Conservation (phyloP, 257 asterid genomes). For the Oldenlandia corymbosa region DNA sequence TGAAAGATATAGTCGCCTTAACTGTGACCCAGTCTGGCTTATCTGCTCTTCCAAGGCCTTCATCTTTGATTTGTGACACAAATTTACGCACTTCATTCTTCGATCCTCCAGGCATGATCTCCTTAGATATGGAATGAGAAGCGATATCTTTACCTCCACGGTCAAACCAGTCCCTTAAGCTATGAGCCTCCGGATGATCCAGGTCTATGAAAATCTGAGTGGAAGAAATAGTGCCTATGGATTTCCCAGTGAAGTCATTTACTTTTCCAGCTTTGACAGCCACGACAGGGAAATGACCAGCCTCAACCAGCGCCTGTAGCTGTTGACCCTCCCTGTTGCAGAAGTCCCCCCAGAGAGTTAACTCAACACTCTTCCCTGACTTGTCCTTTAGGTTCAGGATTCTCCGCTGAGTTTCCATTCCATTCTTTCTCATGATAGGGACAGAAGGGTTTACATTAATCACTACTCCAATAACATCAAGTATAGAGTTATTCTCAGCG, state of each 20-base stretch:
- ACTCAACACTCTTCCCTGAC: slow-evolving; percentile 68
- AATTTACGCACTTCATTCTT: slow-evolving; percentile 68
- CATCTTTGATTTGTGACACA: slow-evolving; percentile 73
- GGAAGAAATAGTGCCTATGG: slow-evolving; percentile 74
- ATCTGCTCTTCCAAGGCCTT: slow-evolving; percentile 89
- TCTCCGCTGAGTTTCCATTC: slow-evolving; percentile 94
- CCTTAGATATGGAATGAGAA: slow-evolving; percentile 75
- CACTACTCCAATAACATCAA: slow-evolving; percentile 83
- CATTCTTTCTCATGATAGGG: slow-evolving; percentile 88
- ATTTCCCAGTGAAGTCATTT: slow-evolving; percentile 82
- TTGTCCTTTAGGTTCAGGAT: slow-evolving; percentile 76
- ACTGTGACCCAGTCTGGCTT: slow-evolving; percentile 93
- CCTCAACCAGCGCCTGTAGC: slow-evolving; percentile 57
- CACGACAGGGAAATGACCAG: slow-evolving; percentile 62
- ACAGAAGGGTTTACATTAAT: slow-evolving; percentile 78
- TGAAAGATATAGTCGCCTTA: slow-evolving; percentile 68
- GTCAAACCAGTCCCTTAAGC: slow-evolving; percentile 68
- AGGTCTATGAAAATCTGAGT: slow-evolving; percentile 87
- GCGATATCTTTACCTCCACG: slow-evolving; percentile 66
- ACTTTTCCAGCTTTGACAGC: slow-evolving; percentile 95
- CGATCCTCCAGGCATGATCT: slow-evolving; percentile 50
- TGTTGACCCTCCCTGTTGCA: slow-evolving; percentile 89
- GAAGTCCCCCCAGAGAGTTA: slow-evolving; percentile 93
- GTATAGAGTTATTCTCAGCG: slow-evolving; percentile 70
- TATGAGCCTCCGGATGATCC: slow-evolving; percentile 56